Percentiles rank a stretch among this genome's conserved stretches.
Conservation (phyloP, 148 eudicot genomes). For the Cornus controversa region DNA sequence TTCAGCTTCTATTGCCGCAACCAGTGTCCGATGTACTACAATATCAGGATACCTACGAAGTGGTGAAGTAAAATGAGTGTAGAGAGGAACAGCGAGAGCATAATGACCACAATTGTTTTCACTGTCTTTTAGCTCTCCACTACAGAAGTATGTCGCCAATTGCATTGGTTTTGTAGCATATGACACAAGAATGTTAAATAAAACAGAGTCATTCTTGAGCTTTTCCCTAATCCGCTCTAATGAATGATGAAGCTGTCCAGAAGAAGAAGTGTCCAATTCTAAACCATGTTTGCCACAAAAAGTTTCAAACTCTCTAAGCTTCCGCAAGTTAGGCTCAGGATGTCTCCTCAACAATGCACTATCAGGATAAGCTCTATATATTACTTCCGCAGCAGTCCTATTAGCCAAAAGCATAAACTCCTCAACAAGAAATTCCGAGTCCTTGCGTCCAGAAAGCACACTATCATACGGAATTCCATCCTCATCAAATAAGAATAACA, state of each 20-base stretch:
- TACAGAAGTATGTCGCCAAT: constrained; percentile 77
- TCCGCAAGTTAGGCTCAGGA: constrained; percentile 80
- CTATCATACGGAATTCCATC: constrained; percentile 73
- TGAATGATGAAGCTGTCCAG: constrained; percentile 57
- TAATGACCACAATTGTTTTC: constrained; percentile 71
- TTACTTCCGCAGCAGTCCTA: constrained; percentile 80
- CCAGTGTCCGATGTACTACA: constrained; percentile 73
- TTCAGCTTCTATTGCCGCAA: constrained; percentile 82
- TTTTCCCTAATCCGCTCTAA: constrained; percentile 58
- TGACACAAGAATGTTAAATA: constrained; percentile 66
- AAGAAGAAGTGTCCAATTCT: constrained; percentile 68
- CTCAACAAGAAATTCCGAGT: constrained; percentile 78
- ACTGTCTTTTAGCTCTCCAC: constrained; percentile 56
- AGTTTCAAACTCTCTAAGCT: constrained; percentile 69
- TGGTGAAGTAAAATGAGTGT: constrained; percentile 96
- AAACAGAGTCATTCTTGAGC: constrained; percentile 63
- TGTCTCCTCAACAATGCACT: constrained; percentile 79
- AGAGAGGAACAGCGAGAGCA: constrained; percentile 83
- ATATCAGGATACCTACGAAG: constrained; percentile 89
- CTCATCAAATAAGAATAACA: constrained; percentile 64
- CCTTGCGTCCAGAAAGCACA: constrained; percentile 47
- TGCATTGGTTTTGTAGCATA: constrained; percentile 93
- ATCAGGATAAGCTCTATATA: constrained; percentile 70
- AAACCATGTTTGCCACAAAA: constrained; percentile 81
- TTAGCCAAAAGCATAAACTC: constrained; percentile 97